These are phyloP conservation scores for Diaporthe ilicicola DNA, from an alignment of 2,329 filamentous ascomycete species.

Conservation along the genomic window DNA sequence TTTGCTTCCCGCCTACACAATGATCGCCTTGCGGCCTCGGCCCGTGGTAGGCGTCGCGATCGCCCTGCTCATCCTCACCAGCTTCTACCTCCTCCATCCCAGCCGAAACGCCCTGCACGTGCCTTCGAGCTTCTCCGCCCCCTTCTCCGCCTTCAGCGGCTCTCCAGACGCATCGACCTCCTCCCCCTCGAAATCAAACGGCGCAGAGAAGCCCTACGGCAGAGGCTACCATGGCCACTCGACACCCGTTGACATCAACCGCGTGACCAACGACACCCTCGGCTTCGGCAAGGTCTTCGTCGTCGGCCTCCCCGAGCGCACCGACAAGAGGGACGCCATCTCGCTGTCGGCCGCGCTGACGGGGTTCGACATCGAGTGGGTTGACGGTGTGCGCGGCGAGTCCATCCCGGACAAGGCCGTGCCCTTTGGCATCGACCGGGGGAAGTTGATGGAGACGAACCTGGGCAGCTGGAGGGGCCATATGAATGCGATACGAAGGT, in stretches of 20 bases:
- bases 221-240: slow-evolving; percentile 35
- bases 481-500: slow-evolving; percentile 47
- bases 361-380: slow-evolving; percentile 53
- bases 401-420: slow-evolving; percentile 47
- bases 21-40: slow-evolving; percentile 29
- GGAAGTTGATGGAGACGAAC: slow-evolving; percentile 43
- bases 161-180: not conserved
- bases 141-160: slow-evolving; percentile 23
- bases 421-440: slow-evolving; percentile 45
- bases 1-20: slow-evolving; percentile 8
- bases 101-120: slow-evolving; percentile 2
- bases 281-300: slow-evolving; percentile 50
- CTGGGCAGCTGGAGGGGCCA: slow-evolving; percentile 52
- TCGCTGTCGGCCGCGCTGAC: slow-evolving; percentile 55
- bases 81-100: slow-evolving; percentile 31
- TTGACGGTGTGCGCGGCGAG: slow-evolving; percentile 53
- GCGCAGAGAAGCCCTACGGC: slow-evolving; percentile 27
- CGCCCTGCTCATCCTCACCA: slow-evolving; percentile 2
- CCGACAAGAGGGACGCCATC: slow-evolving; percentile 61
- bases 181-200: not conserved
- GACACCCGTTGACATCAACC: slow-evolving; percentile 35
- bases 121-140: slow-evolving; percentile 23
- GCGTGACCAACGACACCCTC: slow-evolving; percentile 39
- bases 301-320: slow-evolving; percentile 58
- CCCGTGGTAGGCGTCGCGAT: slow-evolving; percentile 5